phyloP scores from a whole-genome alignment of 177 flowering plant genomes.

The Tripterygium wilfordii region DNA sequence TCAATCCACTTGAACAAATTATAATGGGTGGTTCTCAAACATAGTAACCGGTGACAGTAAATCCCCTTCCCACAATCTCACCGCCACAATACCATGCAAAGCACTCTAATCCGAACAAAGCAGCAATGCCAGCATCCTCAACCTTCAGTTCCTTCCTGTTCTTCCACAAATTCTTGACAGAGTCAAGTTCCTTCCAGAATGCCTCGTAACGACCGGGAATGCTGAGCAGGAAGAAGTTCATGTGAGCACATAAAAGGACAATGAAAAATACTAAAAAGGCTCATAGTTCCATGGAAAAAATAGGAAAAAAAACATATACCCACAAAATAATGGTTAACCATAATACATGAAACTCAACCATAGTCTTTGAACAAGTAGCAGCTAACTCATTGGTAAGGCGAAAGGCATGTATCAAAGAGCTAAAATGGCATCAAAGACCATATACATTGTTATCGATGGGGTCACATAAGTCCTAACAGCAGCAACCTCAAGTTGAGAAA shows the following conservation, averaged over 20 bases:
- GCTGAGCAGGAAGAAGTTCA: constrained; percentile 26
- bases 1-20: constrained; percentile 3
- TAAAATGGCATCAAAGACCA: too few species aligned
- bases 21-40: constrained; percentile 24
- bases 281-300: too few species aligned
- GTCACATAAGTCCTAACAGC: too few species aligned
- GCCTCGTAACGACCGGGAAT: constrained; percentile 70
- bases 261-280: not conserved
- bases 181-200: constrained; percentile 74
- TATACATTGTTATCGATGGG: too few species aligned
- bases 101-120: constrained; percentile 78
- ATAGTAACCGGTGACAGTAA: constrained; percentile 80
- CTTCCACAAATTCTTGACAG: constrained; percentile 69
- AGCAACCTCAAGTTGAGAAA: too few species aligned
- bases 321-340: too few species aligned
- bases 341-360: too few species aligned
- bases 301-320: not conserved
- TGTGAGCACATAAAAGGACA: not conserved
- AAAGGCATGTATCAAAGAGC: too few species aligned
- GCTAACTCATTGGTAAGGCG: too few species aligned
- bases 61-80: constrained; percentile 86
- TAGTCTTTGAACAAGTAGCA: too few species aligned
- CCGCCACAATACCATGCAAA: constrained; percentile 86
- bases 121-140: constrained; percentile 80
- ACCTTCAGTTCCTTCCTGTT: constrained; percentile 73